phyloP scores from a whole-genome alignment of 805 yeast genomes.

The Ogataea nakhonphanomensis region DNA sequence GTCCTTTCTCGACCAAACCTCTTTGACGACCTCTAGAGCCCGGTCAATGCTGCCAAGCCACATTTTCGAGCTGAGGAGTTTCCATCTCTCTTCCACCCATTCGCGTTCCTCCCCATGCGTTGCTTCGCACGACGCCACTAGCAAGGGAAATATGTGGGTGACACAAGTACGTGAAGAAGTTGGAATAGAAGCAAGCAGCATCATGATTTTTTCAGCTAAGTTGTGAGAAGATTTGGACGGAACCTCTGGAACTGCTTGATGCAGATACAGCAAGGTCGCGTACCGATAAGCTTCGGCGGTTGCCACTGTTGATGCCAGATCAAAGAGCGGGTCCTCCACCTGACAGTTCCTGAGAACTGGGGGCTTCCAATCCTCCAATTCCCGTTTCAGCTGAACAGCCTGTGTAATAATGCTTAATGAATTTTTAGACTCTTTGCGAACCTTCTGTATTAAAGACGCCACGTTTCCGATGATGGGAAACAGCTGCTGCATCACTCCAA shows the following conservation, averaged over 20 bases:
- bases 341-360: constrained; percentile 34
- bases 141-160: constrained; percentile 61
- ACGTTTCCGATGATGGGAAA: constrained; percentile 65
- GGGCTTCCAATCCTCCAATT: constrained; percentile 57
- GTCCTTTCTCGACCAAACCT: constrained; percentile 67
- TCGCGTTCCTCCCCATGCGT: constrained; percentile 53
- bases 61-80: constrained; percentile 45
- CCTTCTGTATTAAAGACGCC: constrained; percentile 51
- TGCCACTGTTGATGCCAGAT: constrained; percentile 56
- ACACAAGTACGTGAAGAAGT: constrained; percentile 52
- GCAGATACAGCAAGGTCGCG: constrained; percentile 56
- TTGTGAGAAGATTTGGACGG: constrained; percentile 53
- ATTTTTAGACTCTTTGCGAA: constrained; percentile 38
- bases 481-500: constrained; percentile 64
- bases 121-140: constrained; percentile 67
- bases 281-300: constrained; percentile 70
- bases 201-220: constrained; percentile 57
- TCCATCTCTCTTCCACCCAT: constrained; percentile 62
- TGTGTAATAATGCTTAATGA: constrained; percentile 46
- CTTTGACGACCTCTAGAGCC: constrained; percentile 65
- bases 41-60: constrained; percentile 67
- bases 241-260: constrained; percentile 69
- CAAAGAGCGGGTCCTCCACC: constrained; percentile 48
- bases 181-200: constrained; percentile 62
- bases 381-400: constrained; percentile 53